Conservation (phyloP, 192 early-diverging fungal genomes). For the Coemansia sp. region DNA sequence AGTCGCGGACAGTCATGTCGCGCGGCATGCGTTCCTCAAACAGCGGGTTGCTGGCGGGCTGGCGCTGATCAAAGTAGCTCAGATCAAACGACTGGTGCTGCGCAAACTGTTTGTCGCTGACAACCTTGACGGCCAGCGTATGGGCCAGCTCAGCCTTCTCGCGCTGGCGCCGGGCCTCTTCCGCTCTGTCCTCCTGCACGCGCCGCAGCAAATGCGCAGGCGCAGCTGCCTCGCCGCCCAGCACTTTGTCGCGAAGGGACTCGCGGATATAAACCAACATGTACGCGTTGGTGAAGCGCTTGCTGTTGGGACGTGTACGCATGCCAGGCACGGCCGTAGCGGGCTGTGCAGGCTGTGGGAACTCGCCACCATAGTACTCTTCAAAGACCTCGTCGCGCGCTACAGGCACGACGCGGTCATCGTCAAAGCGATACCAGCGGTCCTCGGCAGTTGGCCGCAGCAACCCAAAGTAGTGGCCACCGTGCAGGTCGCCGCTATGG, state of each 20-base stretch:
- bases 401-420: conserved; percentile 86
- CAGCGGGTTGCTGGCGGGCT: conserved; percentile 35
- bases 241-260: conserved; percentile 64
- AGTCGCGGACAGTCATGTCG: conserved; percentile 39
- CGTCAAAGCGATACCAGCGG: conserved; percentile 93
- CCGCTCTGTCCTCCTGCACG: conserved; percentile 63
- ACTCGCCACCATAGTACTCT: conserved; percentile 91
- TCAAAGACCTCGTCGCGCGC: conserved; percentile 81
- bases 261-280: conserved; percentile 98
- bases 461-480: conserved; percentile 94
- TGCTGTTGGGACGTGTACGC: conserved; percentile 50
- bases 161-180: conserved; percentile 58
- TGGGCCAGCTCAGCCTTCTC: conserved; percentile 68
- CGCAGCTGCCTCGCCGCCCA: conserved; percentile 70
- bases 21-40: conserved; percentile 37
- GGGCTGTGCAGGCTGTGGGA: conserved; percentile 27
- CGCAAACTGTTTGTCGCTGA: conserved; percentile 66
- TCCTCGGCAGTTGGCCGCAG: conserved; percentile 75
- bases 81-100: conserved; percentile 86
- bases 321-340: conserved; percentile 28
- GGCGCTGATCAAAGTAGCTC: conserved; percentile 64
- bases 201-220: conserved; percentile 73
- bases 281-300: conserved; percentile 96
- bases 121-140: conserved; percentile 53
- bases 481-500: conserved; percentile 88